Conservation (phyloP, 129 eudicot genomes). For the Flaveria linearis region DNA sequence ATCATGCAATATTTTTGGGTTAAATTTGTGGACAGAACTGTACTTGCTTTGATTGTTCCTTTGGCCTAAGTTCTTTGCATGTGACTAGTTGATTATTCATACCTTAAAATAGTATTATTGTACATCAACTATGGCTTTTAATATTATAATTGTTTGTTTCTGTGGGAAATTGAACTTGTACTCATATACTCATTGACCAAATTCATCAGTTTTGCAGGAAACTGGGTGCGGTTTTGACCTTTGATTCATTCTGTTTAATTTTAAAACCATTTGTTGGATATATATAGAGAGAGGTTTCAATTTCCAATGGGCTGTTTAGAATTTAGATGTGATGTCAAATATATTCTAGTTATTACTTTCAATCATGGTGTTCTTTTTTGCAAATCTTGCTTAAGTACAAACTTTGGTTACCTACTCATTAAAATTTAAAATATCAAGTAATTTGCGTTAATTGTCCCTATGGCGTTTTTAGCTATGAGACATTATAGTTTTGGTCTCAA, state of each 20-base stretch:
- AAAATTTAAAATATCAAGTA: constrained; percentile 1
- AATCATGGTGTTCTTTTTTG: constrained; percentile 10
- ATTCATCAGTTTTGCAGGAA: constrained; percentile 30
- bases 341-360: constrained; percentile 23
- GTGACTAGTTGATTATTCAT: constrained; percentile 22
- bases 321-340: constrained; percentile 22
- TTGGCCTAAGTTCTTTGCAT: constrained; percentile 30
- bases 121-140: constrained; percentile 34
- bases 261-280: constrained; percentile 21
- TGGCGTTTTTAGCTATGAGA: too few species aligned
- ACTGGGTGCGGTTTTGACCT: constrained; percentile 44
- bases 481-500: too few species aligned
- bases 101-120: constrained; percentile 11
- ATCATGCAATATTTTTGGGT: neutral
- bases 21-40: constrained; percentile 22
- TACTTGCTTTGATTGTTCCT: constrained; percentile 31
- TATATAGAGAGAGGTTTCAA: constrained; percentile 22
- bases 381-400: constrained; percentile 19
- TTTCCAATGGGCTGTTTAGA: constrained; percentile 37
- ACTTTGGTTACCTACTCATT: constrained; percentile 11
- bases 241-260: neutral
- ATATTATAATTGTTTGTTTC: constrained; percentile 18
- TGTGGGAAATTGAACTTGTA: constrained; percentile 37
- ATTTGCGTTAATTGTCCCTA: too few species aligned
- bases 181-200: constrained; percentile 35